A percentile compares a stretch with the other conserved stretches of the same genome.
Conservation (phyloP, 306 rosid species). For the Cucurbita ficifolia region DNA sequence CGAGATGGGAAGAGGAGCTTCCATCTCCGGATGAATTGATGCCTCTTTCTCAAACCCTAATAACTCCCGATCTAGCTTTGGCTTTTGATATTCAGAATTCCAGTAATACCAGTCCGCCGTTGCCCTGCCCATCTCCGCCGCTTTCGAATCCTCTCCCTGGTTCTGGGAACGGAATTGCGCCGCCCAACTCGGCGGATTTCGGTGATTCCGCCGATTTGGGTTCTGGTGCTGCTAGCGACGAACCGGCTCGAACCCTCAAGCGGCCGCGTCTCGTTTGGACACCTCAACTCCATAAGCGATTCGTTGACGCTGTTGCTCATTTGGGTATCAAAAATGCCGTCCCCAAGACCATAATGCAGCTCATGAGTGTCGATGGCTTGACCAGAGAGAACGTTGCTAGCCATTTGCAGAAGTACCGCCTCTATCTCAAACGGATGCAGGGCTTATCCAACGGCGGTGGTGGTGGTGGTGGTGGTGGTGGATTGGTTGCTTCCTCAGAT, state of each 20-base stretch:
- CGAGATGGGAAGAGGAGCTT: constrained; percentile 77
- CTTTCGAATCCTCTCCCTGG: constrained; percentile 26
- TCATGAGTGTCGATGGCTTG: constrained; percentile 95
- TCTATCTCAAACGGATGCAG: constrained; percentile 91
- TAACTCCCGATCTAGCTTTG: constrained; percentile 83
- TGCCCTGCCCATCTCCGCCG: constrained; percentile 9
- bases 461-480: constrained; percentile 22
- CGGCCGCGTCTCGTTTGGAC: constrained; percentile 96
- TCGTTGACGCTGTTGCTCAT: constrained; percentile 91
- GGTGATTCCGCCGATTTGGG: constrained; percentile 77
- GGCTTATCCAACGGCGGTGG: constrained; percentile 45
- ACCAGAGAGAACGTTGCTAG: constrained; percentile 93
- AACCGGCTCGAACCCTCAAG: constrained; percentile 87
- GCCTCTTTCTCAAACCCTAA: constrained; percentile 93
- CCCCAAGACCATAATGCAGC: constrained; percentile 99
- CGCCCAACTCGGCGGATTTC: constrained; percentile 61
- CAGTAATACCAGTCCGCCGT: constrained; percentile 15
- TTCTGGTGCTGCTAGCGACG: constrained; percentile 75
- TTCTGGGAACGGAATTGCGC: constrained; percentile 14
- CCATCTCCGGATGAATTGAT: constrained; percentile 72
- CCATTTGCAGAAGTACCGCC: constrained; percentile 88
- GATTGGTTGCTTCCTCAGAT: constrained; percentile 20
- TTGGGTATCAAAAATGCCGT: constrained; percentile 92
- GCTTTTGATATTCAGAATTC: constrained; percentile 72
- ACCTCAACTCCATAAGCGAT: constrained; percentile 91